A percentile compares a stretch with the other conserved stretches of the same genome.
Conservation (phyloP, 2,329 filamentous ascomycete species). For the Tolypocladium guangdongense region DNA sequence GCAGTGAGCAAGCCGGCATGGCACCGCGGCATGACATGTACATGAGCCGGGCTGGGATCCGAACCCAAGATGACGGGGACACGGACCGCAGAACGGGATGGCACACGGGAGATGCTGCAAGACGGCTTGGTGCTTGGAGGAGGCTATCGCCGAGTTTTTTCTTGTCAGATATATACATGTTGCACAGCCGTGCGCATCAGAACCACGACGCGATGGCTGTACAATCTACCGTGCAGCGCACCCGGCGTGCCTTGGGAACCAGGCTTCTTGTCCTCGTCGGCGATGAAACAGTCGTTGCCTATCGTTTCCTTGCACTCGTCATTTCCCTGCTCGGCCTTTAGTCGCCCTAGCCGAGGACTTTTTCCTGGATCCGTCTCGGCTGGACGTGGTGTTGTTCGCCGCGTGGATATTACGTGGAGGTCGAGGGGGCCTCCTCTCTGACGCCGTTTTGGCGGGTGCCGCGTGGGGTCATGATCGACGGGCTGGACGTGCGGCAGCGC, state of each 20-base stretch:
- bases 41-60: not conserved
- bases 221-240: not conserved
- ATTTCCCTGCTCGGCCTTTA: slow-evolving; percentile 74
- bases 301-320: slow-evolving; percentile 67
- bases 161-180: not conserved
- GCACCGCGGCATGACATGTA: no score
- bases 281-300: slow-evolving; percentile 58
- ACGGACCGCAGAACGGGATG: not conserved
- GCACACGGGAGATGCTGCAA: not conserved
- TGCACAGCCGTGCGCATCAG: not conserved
- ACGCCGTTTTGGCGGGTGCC: no score
- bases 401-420: no score
- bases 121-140: not conserved
- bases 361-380: slow-evolving; percentile 71
- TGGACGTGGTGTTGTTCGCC: slow-evolving; percentile 26
- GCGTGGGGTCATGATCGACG: no score
- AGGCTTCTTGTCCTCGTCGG: slow-evolving; percentile 50
- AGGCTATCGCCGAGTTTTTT: not conserved
- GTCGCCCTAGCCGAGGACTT: slow-evolving; percentile 56
- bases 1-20: not conserved
- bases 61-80: not conserved
- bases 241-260: slow-evolving; percentile 6
- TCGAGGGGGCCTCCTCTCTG: no score
- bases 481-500: no score
- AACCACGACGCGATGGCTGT: not conserved